Percentiles rank a stretch among this genome's conserved stretches.
Conservation (phyloP, 495 filamentous ascomycete species). For the Evernia prunastri region DNA sequence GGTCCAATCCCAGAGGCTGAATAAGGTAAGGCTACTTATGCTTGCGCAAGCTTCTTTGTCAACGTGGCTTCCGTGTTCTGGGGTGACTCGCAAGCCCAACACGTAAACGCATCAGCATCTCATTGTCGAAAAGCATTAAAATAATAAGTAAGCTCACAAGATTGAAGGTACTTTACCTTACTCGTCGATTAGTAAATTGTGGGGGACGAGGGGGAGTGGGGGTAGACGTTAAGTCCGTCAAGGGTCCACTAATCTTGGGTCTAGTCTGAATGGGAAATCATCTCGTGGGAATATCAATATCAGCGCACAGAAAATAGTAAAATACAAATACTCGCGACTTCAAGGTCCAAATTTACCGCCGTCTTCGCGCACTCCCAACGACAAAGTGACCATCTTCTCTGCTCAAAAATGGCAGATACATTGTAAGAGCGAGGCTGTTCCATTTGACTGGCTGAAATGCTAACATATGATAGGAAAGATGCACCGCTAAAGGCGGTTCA, state of each 20-base stretch:
- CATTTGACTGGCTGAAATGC: not conserved
- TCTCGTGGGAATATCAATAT: not conserved
- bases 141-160: too few species aligned
- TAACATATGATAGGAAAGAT: slow-evolving; percentile 44
- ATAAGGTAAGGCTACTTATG: too few species aligned
- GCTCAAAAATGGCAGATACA: slow-evolving; percentile 10
- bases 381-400: not conserved
- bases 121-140: too few species aligned
- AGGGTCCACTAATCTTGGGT: not conserved
- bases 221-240: too few species aligned
- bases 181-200: too few species aligned
- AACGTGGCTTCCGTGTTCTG: not conserved
- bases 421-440: slow-evolving; percentile 11
- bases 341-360: not conserved
- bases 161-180: too few species aligned
- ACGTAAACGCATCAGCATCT: too few species aligned
- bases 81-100: too few species aligned
- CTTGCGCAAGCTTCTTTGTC: not conserved
- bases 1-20: not conserved
- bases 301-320: slow-evolving; percentile 13
- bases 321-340: not conserved
- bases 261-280: not conserved
- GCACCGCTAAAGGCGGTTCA: slow-evolving; percentile 68
- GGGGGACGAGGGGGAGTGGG: too few species aligned
- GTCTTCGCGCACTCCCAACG: not conserved